phyloP scores from a whole-genome alignment of 2,329 filamentous ascomycete species.

The Juglanconis juglandina region DNA sequence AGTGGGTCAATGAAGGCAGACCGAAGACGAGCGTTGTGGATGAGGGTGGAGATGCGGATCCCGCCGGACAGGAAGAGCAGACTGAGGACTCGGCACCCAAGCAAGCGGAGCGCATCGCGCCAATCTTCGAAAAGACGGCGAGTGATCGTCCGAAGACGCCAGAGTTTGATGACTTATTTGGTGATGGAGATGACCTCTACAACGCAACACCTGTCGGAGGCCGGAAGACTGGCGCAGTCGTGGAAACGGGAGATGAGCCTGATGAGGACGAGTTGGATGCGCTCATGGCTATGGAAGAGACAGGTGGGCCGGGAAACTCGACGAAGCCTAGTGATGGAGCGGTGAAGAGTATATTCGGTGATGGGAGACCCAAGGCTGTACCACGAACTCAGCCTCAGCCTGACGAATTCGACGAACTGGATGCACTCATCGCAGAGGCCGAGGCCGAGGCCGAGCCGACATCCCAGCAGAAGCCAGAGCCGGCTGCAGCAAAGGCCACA shows the following conservation, averaged over 20 bases:
- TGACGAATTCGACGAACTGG: constrained; percentile 32
- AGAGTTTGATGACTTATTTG: constrained; percentile 35
- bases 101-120: constrained; percentile 32
- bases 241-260: constrained; percentile 25
- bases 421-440: constrained; percentile 33
- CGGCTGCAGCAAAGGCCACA: background rate
- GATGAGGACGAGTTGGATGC: constrained; percentile 50
- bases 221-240: constrained; percentile 7
- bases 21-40: constrained; percentile 38
- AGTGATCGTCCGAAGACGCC: constrained; percentile 31
- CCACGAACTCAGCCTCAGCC: constrained; percentile 10
- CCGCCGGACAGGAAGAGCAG: constrained; percentile 11
- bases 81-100: constrained; percentile 21
- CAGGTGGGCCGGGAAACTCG: constrained; percentile 18
- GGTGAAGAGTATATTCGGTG: constrained; percentile 18
- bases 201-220: constrained; percentile 43
- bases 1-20: constrained; percentile 79
- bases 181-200: constrained; percentile 51
- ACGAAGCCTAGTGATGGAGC: constrained; percentile 5
- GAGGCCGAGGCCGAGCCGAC: constrained; percentile 20
- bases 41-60: constrained; percentile 30
- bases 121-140: constrained; percentile 33
- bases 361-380: constrained; percentile 10
- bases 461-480: background rate
- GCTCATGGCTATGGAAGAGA: constrained; percentile 49